phyloP scores from a whole-genome alignment of 2,329 filamentous ascomycete genomes.

The Trichoderma gracile region DNA sequence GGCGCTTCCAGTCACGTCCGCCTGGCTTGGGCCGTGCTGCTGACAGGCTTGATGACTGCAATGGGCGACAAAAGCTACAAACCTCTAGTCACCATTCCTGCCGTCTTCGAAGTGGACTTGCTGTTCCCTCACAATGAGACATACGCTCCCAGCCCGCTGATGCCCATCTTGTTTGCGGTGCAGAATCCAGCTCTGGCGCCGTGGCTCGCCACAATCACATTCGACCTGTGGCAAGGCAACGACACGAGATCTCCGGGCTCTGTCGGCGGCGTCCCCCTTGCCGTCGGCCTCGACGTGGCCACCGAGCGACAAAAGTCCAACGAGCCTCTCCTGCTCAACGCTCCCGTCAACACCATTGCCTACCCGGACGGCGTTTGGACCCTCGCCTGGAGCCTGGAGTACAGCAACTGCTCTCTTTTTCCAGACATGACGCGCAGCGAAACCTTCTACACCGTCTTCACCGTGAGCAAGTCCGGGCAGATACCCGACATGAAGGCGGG shows the following conservation, averaged over 20 bases:
- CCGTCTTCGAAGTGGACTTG: constrained; percentile 15
- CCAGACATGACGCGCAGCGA: neutral
- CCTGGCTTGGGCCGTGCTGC: neutral
- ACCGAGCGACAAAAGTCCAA: neutral
- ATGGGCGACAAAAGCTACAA: neutral
- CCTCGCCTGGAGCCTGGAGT: neutral
- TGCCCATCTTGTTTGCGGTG: constrained; percentile 18
- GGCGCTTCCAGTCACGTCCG: neutral
- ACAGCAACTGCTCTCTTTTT: neutral
- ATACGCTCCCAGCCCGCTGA: constrained; percentile 9
- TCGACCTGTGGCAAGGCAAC: neutral
- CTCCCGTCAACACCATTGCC: neutral
- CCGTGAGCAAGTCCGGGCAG: constrained; percentile 7
- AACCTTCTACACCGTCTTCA: constrained; percentile 6
- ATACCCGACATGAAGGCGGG: neutral
- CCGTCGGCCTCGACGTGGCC: neutral
- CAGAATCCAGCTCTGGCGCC: constrained; percentile 11
- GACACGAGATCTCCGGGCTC: neutral
- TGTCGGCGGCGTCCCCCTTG: neutral
- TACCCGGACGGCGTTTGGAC: constrained; percentile 7
- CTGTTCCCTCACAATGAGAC: constrained; percentile 24
- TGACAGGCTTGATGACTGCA: constrained; percentile 1
- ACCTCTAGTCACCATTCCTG: neutral
- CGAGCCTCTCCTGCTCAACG: neutral
- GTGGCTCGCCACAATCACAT: neutral